Evolutionary conservation across 495 filamentous ascomycete genomes (phyloP).

Genomic region (Aspergillus asperescens): DNA sequence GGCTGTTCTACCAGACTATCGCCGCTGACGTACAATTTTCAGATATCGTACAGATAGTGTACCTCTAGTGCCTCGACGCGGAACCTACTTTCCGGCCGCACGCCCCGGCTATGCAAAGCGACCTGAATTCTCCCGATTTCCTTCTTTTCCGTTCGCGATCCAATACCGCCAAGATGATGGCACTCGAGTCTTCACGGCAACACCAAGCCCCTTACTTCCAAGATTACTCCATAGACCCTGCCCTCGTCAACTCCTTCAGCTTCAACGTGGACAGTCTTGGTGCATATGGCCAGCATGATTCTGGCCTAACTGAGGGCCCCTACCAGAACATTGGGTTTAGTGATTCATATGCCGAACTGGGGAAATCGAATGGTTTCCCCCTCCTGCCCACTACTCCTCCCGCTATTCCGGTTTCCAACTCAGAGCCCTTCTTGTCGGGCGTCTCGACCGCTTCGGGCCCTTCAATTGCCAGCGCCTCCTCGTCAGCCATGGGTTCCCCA

Average conservation of each 20-base stretch:
- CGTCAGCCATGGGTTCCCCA: slow-evolving; percentile 78
- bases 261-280: slow-evolving; percentile 27
- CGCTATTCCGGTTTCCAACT: slow-evolving; percentile 25
- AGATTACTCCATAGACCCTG: slow-evolving; percentile 34
- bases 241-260: slow-evolving; percentile 32
- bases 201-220: slow-evolving; percentile 34
- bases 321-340: slow-evolving; percentile 28
- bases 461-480: slow-evolving; percentile 64
- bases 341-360: slow-evolving; percentile 25
- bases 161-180: slow-evolving; percentile 31
- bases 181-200: slow-evolving; percentile 34
- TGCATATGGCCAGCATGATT: slow-evolving; percentile 23
- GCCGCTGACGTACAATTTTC: slow-evolving; percentile 6
- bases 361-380: slow-evolving; percentile 30
- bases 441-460: slow-evolving; percentile 71
- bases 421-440: slow-evolving; percentile 48
- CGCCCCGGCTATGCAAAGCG: slow-evolving; percentile 18
- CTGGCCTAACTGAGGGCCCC: slow-evolving; percentile 23
- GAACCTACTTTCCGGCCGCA: slow-evolving; percentile 5
- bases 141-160: slow-evolving; percentile 21
- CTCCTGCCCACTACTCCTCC: slow-evolving; percentile 38
- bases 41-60: slow-evolving; percentile 9
- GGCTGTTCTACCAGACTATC: not conserved
- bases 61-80: not conserved
- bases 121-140: slow-evolving; percentile 22